A percentile compares a stretch with the other conserved stretches of the same genome.
Conservation (phyloP, 2,329 filamentous ascomycete genomes). For the Claviceps pusilla region DNA sequence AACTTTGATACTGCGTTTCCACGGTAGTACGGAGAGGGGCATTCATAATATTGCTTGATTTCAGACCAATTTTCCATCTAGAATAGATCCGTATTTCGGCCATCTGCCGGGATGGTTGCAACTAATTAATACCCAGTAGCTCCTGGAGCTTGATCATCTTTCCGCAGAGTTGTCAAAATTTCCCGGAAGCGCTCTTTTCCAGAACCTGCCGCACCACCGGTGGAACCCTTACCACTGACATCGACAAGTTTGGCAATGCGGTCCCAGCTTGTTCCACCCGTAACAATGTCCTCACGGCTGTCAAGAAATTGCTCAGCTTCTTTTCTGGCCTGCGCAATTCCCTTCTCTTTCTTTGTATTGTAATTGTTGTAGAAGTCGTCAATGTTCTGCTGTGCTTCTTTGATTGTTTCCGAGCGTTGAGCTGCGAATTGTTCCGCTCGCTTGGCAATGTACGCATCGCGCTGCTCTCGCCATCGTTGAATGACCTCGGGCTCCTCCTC, state of each 20-base stretch:
- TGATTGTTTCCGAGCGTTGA: conserved; percentile 72
- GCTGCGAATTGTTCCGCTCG: conserved; percentile 69
- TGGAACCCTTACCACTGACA: conserved; percentile 79
- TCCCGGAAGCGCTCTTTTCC: conserved; percentile 96
- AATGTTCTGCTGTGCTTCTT: conserved; percentile 83
- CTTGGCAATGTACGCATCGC: conserved; percentile 68
- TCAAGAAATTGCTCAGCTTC: conserved; percentile 89
- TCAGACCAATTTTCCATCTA: neutral
- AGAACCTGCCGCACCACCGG: conserved; percentile 74
- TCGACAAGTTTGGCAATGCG: conserved; percentile 96
- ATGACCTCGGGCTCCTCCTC: conserved; percentile 84
- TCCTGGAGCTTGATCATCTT: conserved; percentile 75
- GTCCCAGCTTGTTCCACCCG: conserved; percentile 95
- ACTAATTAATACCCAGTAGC: conserved; percentile 46
- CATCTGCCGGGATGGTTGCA: neutral
- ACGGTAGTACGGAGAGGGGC: too few species aligned
- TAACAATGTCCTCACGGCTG: conserved; percentile 79
- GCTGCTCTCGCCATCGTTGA: conserved; percentile 80
- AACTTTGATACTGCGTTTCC: too few species aligned
- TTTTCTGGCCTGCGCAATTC: conserved; percentile 69
- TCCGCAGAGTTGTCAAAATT: conserved; percentile 69
- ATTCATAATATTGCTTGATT: too few species aligned
- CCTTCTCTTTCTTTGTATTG: conserved; percentile 95
- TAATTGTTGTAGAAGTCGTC: conserved; percentile 99
- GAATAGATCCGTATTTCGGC: neutral